Conservation (phyloP, 2,329 filamentous ascomycete species). For the Epichloe baconii region DNA sequence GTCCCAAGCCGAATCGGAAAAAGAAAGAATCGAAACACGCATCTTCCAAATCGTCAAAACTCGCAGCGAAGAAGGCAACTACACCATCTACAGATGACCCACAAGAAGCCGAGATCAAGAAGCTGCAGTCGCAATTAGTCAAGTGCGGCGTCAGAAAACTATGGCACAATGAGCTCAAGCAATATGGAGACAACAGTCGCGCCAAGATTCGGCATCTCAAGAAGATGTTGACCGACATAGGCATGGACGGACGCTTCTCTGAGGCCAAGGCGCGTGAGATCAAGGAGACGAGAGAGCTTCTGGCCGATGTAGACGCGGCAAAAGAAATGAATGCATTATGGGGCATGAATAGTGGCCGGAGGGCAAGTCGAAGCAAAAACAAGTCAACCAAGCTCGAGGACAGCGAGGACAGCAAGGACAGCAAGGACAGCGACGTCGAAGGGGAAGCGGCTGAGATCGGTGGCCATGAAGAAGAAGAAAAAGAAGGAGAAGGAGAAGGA, state of each 20-base stretch:
- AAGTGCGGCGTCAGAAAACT: constrained; percentile 91
- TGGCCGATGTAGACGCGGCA: constrained; percentile 72
- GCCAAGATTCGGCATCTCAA: constrained; percentile 77
- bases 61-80: constrained; percentile 16
- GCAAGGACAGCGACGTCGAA: constrained; percentile 15
- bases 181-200: constrained; percentile 54
- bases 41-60: constrained; percentile 17
- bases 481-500: too few species aligned
- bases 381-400: constrained; percentile 19
- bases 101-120: constrained; percentile 72
- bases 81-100: constrained; percentile 31
- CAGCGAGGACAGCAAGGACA: constrained; percentile 14
- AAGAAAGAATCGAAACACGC: constrained; percentile 30
- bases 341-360: constrained; percentile 41
- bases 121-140: constrained; percentile 68
- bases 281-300: constrained; percentile 73
- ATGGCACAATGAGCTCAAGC: constrained; percentile 75
- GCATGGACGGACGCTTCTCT: constrained; percentile 83
- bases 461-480: constrained; percentile 14
- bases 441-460: background rate
- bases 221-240: constrained; percentile 63
- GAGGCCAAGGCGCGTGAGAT: constrained; percentile 74
- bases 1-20: constrained; percentile 43
- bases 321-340: constrained; percentile 69
- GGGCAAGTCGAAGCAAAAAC: constrained; percentile 27